Conservation (phyloP, 352 stramenopile genomes). For the Albugo laibachii region DNA sequence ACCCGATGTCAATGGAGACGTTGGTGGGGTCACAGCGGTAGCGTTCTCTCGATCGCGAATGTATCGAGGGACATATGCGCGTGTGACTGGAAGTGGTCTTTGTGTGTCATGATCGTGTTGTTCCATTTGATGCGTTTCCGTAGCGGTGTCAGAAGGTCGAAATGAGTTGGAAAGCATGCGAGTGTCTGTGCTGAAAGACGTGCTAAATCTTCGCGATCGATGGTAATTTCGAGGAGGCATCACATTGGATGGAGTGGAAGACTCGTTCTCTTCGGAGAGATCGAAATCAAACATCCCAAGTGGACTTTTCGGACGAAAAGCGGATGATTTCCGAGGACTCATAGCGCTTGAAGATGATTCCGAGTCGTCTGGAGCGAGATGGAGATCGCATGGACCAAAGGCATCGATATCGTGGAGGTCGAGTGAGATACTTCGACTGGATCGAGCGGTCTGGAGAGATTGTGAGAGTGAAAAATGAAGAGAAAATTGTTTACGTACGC, state of each 20-base stretch:
- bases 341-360: conserved; percentile 20
- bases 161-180: too few relatives aligned
- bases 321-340: conserved; percentile 31
- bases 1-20: conserved; percentile 8
- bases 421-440: conserved; percentile 56
- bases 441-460: not conserved
- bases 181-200: too few relatives aligned
- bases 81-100: conserved; percentile 22
- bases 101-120: too few relatives aligned
- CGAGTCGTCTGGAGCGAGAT: conserved; percentile 42
- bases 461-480: not conserved
- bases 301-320: conserved; percentile 43
- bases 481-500: conserved; percentile 17
- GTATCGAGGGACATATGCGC: conserved; percentile 60
- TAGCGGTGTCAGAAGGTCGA: too few relatives aligned
- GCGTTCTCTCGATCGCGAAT: conserved; percentile 24
- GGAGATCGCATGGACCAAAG: conserved; percentile 16
- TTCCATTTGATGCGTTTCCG: too few relatives aligned
- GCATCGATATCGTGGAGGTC: conserved; percentile 37
- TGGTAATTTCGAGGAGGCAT: too few relatives aligned
- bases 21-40: conserved; percentile 9
- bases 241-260: too few relatives aligned
- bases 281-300: conserved; percentile 54
- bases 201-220: too few relatives aligned
- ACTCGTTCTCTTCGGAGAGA: conserved; percentile 18